These are phyloP conservation scores for Golubevia pallescens DNA, from an alignment of 1,284 basidiomycete species.

Conservation along the genomic window DNA sequence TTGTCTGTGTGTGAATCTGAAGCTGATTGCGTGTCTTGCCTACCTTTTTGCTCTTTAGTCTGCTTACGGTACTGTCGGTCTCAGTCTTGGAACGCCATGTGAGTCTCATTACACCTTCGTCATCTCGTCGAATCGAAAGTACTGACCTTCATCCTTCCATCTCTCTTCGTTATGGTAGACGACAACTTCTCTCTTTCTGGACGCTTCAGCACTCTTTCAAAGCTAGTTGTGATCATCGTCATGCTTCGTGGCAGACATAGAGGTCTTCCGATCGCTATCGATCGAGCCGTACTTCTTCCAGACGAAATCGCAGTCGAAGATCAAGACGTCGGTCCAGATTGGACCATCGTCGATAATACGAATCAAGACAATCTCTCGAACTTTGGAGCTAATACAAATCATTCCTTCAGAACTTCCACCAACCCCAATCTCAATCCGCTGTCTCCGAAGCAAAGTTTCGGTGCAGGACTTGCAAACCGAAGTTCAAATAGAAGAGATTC, in stretches of 20 bases:
- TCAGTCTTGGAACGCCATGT: conserved; percentile 49
- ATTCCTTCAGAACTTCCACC: background rate
- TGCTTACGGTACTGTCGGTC: conserved; percentile 47
- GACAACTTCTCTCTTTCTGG: conserved; percentile 45
- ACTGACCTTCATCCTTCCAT: background rate
- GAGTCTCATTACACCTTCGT: background rate
- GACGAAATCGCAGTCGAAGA: conserved; percentile 53
- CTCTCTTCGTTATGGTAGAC: no score
- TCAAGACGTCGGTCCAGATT: background rate
- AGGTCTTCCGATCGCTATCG: conserved; percentile 75
- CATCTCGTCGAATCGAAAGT: no score
- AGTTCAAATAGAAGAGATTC: background rate
- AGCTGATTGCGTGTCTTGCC: conserved; percentile 33
- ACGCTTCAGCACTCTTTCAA: conserved; percentile 49
- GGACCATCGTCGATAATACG: no score
- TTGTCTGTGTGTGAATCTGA: no score
- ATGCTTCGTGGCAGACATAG: conserved; percentile 94
- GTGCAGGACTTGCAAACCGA: background rate
- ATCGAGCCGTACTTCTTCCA: conserved; percentile 72
- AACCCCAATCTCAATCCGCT: background rate
- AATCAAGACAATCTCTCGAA: no score
- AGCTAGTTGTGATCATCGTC: conserved; percentile 67
- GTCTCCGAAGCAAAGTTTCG: background rate
- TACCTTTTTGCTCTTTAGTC: background rate
- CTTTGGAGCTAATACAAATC: no score